phyloP scores from a whole-genome alignment of 345 rosid genomes.

The Citrus glauca region DNA sequence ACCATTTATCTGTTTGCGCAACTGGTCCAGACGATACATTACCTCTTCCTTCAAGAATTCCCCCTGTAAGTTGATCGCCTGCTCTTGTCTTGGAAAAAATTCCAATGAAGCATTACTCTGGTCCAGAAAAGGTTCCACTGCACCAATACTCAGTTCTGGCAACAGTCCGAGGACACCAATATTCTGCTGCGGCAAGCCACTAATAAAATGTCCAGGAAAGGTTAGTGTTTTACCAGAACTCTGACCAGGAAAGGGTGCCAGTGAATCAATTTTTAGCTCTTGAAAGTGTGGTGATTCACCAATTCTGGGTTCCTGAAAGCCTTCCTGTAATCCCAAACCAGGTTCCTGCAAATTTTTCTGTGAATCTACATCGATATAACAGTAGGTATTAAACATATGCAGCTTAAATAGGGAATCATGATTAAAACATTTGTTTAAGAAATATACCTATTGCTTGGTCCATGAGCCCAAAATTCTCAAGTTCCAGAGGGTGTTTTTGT shows the following conservation, averaged over 20 bases:
- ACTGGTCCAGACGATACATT: background rate
- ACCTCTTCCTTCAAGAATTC: background rate
- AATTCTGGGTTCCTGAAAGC: background rate
- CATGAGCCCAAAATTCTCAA: background rate
- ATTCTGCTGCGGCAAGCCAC: background rate
- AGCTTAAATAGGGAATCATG: background rate
- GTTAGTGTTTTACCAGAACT: background rate
- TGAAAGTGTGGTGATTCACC: background rate
- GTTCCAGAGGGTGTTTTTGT: background rate
- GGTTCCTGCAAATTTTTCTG: background rate
- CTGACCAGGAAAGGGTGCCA: background rate
- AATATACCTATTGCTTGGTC: background rate
- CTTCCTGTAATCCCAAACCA: background rate
- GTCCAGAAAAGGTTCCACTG: background rate
- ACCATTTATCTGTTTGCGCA: background rate
- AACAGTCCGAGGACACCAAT: background rate
- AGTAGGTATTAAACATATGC: background rate
- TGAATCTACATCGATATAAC: background rate
- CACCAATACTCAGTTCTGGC: background rate
- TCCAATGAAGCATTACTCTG: background rate
- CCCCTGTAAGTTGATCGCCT: background rate
- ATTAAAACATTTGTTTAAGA: background rate
- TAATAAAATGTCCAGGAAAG: background rate
- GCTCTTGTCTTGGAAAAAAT: background rate
- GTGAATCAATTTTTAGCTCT: background rate